These are phyloP conservation scores for Nannizziopsis arthrosporioides DNA, from an alignment of 2,329 filamentous ascomycete genomes.

Conservation along the genomic window DNA sequence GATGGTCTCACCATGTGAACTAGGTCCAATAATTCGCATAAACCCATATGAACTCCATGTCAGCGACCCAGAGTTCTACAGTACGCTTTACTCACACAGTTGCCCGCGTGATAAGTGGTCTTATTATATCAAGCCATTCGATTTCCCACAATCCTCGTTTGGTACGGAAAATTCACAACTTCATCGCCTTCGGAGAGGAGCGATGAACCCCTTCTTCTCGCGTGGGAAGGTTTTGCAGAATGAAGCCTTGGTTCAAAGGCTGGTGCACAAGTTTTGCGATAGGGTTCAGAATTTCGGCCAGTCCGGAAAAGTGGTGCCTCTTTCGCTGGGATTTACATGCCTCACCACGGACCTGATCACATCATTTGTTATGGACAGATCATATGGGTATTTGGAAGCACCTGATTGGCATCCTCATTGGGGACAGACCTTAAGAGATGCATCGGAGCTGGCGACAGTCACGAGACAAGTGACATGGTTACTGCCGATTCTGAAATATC, in stretches of 20 bases:
- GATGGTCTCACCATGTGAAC: neutral
- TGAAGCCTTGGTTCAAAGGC: slow-evolving; percentile 16
- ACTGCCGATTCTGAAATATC: slow-evolving; percentile 8
- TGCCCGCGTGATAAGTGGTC: slow-evolving; percentile 18
- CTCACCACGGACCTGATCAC: slow-evolving; percentile 37
- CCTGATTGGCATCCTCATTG: slow-evolving; percentile 22
- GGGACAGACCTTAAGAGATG: slow-evolving; percentile 18
- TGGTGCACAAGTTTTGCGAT: slow-evolving; percentile 16
- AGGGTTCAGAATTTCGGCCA: slow-evolving; percentile 10
- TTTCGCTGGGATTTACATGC: slow-evolving; percentile 16
- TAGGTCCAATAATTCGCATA: slow-evolving; percentile 20
- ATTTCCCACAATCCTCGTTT: slow-evolving; percentile 23
- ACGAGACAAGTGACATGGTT: slow-evolving; percentile 12
- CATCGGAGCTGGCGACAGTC: slow-evolving; percentile 10
- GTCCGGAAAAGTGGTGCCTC: slow-evolving; percentile 3
- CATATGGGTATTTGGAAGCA: slow-evolving; percentile 24
- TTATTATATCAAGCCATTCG: slow-evolving; percentile 20
- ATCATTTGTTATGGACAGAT: slow-evolving; percentile 29
- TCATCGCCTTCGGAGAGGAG: slow-evolving; percentile 21
- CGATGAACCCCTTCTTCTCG: slow-evolving; percentile 24
- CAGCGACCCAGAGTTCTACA: slow-evolving; percentile 18
- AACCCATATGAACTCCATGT: slow-evolving; percentile 21
- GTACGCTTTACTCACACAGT: slow-evolving; percentile 18
- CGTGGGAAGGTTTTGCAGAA: slow-evolving; percentile 15
- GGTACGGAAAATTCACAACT: slow-evolving; percentile 19